Evolutionary conservation across 768 basidiomycete genomes (phyloP), one percentile per base, ranked within the genome.

Genomic region (Omphalotus guepiniiformis): DNA sequence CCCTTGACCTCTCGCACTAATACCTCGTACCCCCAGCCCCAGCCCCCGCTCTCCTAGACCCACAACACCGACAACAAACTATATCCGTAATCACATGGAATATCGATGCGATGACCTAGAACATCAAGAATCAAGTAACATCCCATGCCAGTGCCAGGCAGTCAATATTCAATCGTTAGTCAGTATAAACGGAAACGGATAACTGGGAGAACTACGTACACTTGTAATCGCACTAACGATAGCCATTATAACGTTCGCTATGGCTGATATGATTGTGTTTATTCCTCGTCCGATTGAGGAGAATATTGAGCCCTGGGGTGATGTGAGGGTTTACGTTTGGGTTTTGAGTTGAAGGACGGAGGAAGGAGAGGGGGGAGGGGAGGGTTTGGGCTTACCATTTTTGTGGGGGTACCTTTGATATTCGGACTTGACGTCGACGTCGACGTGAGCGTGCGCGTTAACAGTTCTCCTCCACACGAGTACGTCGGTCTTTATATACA

Each of bases 261-360:
- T 80, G 13, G 80, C 82, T 45, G 71, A 72, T 53, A 87, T 72
- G 50, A 87, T 60, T 39, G 78, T 66, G 47, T 77, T 77, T 49
- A 85, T 76, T 22, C 73, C 82, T 39, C 63, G 55, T 19, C 80
- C 83, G 40, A 87, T 85, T n/a, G 83, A 74, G 57, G 81, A 83
- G 60, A 85, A 67, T 42, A 83, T 69, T 18, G 81, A 72, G 41
- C 81, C 82, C 83, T 43, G 23, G 36, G 15, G 7, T 38, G 6
- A 7, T n/a, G 16, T 7, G 36, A 16, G 16, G 16, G 15, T 38
- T 38, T 7, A n/a, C 15, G 15, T 7, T 7, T 7, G 15, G 36
- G 36, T 7, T 38, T 38, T 6, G 16, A 18, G 7, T n/a, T n/a
- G 15, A 16, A 7, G 15, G 36, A 8, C 21, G 36, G 6, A n/a